Base-by-base conservation (phyloP, 1,284 basidiomycete genomes). In the Takashimella koratensis region DNA sequence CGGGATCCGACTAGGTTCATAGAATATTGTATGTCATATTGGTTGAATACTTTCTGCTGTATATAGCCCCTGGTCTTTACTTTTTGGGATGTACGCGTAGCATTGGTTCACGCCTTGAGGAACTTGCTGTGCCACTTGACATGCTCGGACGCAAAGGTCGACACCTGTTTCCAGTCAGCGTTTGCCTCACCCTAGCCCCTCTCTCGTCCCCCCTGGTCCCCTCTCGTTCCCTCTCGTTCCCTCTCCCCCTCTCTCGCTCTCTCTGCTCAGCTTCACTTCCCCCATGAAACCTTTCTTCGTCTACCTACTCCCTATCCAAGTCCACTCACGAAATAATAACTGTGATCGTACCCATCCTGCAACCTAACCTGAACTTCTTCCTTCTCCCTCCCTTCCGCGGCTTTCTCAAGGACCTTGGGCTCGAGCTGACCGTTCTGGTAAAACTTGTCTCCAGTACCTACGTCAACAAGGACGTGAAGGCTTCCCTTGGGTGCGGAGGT, bases 281-380 rank as follows among this genome's bases (percentile, higher is more conserved):
- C n/a, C n/a, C n/a, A n/a, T n/a, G n/a, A n/a, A n/a, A n/a, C n/a
- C n/a, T n/a, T n/a, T n/a, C n/a, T n/a, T n/a, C n/a, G n/a, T n/a
- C n/a, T n/a, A n/a, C n/a, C n/a, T n/a, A n/a, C n/a, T n/a, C n/a
- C n/a, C n/a, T n/a, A 22, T 13, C 23, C 11, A 41, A 22, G 20
- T 13, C 19, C 19, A 82, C 89, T 73, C 67, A 92, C 90, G 67
- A 95, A 95, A 76, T 86, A 95, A 75, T 94, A 93, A 56, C 77
- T 72, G 75, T 98, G 95, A 71, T 98, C 94, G 70, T 96, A 98
- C 10, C 86, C 92, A 47, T 88, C 86, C 54, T 95, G 90, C 59
- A 83, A 80, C 58, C 89, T 81, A 19, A 97, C 85, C 49, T 83
- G 78, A 8, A 97, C 88, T 69, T 88, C 83, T 59, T 87, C 83